phyloP scores from a whole-genome alignment of 2,329 filamentous ascomycete species.

The Huntiella abstrusa region DNA sequence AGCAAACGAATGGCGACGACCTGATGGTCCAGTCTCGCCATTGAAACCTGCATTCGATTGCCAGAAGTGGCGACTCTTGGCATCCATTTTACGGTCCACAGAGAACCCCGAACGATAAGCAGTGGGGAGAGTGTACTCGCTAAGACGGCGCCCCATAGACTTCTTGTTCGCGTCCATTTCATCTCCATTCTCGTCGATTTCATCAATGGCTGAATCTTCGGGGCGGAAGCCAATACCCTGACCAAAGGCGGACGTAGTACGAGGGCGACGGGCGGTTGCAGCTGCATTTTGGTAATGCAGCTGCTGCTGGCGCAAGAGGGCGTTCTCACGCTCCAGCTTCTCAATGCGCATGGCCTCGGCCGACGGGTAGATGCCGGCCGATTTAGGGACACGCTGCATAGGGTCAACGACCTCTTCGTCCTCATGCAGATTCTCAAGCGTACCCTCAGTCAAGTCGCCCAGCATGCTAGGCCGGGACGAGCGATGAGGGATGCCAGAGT shows the following conservation, averaged over 20 bases:
- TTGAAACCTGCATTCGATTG: constrained; percentile 50
- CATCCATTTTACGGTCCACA: constrained; percentile 44
- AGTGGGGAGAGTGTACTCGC: constrained; percentile 29
- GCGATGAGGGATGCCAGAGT: constrained; percentile 57
- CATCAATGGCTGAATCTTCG: constrained; percentile 53
- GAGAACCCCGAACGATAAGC: constrained; percentile 29
- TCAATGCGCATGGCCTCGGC: constrained; percentile 45
- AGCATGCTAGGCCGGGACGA: constrained; percentile 63
- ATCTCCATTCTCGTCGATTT: constrained; percentile 45
- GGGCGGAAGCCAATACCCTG: constrained; percentile 28
- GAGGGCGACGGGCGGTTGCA: constrained; percentile 15
- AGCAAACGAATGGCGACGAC: constrained; percentile 59
- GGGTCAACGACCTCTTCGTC: constrained; percentile 45
- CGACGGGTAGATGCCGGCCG: constrained; percentile 24
- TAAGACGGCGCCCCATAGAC: constrained; percentile 33
- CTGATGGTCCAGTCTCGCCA: constrained; percentile 47
- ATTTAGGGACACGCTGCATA: constrained; percentile 22
- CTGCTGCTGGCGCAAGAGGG: constrained; percentile 37
- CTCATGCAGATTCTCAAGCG: constrained; percentile 50
- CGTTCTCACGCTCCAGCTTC: constrained; percentile 42
- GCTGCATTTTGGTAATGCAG: constrained; percentile 30
- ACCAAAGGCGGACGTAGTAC: constrained; percentile 29
- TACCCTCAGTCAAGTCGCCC: constrained; percentile 50
- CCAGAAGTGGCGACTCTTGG: constrained; percentile 47
- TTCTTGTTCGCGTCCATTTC: constrained; percentile 25